Conservation (phyloP, 345 rosid genomes). For the Schrenkiella parvula region DNA sequence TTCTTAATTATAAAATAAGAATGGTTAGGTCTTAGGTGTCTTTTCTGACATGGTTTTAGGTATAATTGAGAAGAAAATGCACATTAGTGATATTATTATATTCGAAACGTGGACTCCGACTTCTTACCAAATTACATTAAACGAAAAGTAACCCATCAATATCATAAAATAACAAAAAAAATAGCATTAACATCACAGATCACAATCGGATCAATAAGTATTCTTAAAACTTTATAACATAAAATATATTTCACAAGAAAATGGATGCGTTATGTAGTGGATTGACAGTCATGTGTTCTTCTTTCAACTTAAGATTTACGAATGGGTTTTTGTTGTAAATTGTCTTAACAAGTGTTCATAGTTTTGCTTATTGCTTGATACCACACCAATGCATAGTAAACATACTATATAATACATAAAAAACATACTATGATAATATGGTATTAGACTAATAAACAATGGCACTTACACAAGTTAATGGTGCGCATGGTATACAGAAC, state of each 20-base stretch:
- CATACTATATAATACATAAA: too few species aligned
- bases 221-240: neutral
- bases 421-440: neutral
- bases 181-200: too few species aligned
- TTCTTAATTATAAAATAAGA: neutral
- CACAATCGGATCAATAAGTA: neutral
- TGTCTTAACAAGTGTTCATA: conserved; percentile 5
- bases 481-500: neutral
- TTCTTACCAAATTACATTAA: neutral
- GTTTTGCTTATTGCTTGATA: neutral
- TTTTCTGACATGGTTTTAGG: too few species aligned
- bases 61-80: conserved; percentile 5
- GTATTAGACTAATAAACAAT: neutral
- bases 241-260: neutral
- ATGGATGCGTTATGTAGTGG: neutral
- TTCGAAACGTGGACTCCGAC: neutral
- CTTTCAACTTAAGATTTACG: neutral
- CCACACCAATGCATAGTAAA: neutral
- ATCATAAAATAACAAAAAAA: neutral
- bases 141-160: neutral
- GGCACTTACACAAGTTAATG: too few species aligned
- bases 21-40: neutral
- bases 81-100: conserved; percentile 2
- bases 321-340: neutral
- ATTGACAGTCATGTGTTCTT: neutral